A percentile compares a stretch with the other conserved stretches of the same genome.
Evolutionary conservation across 2,329 filamentous ascomycete species (phyloP).

Genomic region (Pezizomycotina sp.): DNA sequence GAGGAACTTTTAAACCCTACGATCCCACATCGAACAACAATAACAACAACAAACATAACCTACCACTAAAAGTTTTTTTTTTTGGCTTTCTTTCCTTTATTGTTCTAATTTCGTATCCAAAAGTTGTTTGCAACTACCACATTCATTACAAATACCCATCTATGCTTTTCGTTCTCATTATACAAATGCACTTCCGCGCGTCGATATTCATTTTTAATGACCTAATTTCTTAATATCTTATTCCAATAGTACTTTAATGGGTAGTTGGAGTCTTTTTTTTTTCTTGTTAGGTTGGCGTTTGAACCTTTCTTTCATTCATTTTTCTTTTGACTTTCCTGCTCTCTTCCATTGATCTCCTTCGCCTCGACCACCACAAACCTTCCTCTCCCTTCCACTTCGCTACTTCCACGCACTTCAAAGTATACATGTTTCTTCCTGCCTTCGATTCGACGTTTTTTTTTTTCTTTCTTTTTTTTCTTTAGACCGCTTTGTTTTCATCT

Average conservation of each 20-base stretch:
- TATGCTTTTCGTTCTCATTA: slow-evolving; percentile 16
- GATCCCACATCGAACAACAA: no score
- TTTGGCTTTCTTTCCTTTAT: no score
- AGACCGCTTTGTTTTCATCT: neutral
- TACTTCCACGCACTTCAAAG: slow-evolving; percentile 11
- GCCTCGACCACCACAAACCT: no score
- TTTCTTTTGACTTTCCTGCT: slow-evolving; percentile 6
- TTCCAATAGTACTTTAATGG: no score
- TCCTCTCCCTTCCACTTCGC: slow-evolving; percentile 1
- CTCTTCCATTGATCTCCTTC: neutral
- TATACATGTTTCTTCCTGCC: slow-evolving; percentile 17
- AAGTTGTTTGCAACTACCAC: no score
- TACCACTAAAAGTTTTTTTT: no score
- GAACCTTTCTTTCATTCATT: slow-evolving; percentile 18
- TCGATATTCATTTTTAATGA: slow-evolving; percentile 4
- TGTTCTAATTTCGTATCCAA: no score
- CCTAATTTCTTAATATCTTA: slow-evolving; percentile 4
- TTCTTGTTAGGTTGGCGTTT: slow-evolving; percentile 8
- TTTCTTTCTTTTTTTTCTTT: slow-evolving; percentile 3
- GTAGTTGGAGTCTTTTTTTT: no score
- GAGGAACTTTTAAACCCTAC: no score
- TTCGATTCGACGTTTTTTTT: slow-evolving; percentile 20
- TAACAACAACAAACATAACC: no score
- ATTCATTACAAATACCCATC: slow-evolving; percentile 17
- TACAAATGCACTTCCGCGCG: slow-evolving; percentile 1